Conservation (phyloP, 768 basidiomycete genomes). For the Amanita rimosa region DNA sequence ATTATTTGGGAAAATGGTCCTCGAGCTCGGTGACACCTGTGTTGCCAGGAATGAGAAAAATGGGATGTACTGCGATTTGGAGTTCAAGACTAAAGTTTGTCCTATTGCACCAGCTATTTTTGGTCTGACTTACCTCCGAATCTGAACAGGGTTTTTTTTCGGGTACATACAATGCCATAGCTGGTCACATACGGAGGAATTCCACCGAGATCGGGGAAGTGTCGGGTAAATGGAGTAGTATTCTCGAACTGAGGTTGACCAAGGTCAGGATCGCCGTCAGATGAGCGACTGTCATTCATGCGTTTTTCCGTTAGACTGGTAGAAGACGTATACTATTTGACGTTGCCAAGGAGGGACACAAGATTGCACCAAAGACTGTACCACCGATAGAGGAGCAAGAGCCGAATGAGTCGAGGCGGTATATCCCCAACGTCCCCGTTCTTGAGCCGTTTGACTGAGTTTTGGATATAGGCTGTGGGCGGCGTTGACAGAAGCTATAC, state of each 20-base stretch:
- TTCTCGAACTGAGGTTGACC: conserved; percentile 73
- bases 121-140: not conserved
- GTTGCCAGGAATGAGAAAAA: conserved; percentile 74
- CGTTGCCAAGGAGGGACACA: conserved; percentile 61
- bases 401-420: conserved; percentile 82
- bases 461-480: conserved; percentile 55
- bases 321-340: conserved; percentile 78
- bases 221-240: conserved; percentile 80
- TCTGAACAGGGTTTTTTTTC: conserved; percentile 76
- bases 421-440: conserved; percentile 12
- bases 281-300: not conserved
- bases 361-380: conserved; percentile 74
- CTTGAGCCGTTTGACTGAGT: not conserved
- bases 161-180: conserved; percentile 87
- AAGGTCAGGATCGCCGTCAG: conserved; percentile 32
- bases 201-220: conserved; percentile 72
- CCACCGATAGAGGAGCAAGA: conserved; percentile 82
- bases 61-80: conserved; percentile 67
- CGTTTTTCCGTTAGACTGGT: conserved; percentile 35
- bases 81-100: conserved; percentile 93
- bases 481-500: conserved; percentile 76
- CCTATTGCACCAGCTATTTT: not conserved
- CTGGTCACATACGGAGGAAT: conserved; percentile 64
- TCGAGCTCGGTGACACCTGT: conserved; percentile 89
- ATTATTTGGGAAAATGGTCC: conserved; percentile 87